Evolutionary conservation across 352 stramenopile genomes (phyloP).

Genomic region (Paralagenidium karlingii): DNA sequence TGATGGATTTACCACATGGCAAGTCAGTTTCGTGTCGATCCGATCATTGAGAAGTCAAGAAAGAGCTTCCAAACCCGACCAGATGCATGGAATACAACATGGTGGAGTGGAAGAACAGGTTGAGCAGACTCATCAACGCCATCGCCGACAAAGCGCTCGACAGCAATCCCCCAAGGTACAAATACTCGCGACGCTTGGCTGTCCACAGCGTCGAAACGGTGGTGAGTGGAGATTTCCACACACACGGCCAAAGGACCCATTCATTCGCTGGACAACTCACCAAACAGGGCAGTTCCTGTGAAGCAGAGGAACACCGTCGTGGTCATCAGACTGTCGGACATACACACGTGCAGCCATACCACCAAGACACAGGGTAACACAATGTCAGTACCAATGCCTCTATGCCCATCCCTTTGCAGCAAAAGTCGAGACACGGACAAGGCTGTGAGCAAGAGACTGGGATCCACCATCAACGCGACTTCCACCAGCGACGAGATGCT

Average conservation of each 20-base stretch:
- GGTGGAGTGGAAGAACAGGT: constrained; percentile 48
- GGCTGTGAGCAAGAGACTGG: constrained; percentile 62
- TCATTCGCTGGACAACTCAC: constrained; percentile 9
- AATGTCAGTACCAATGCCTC: background rate
- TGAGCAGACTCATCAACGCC: constrained; percentile 30
- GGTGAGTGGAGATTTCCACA: no score
- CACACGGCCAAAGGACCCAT: no score
- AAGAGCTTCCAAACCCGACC: no score
- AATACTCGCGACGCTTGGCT: constrained; percentile 62
- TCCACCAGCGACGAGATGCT: constrained; percentile 59
- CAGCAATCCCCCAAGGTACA: constrained; percentile 76
- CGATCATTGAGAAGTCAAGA: background rate
- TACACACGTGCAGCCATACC: constrained; percentile 1
- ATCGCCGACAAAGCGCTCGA: constrained; percentile 48
- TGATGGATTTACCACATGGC: constrained; percentile 5
- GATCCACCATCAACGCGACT: constrained; percentile 60
- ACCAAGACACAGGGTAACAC: no score
- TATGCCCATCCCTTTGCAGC: background rate
- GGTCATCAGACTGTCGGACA: constrained; percentile 34
- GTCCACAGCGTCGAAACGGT: no score
- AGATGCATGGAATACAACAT: constrained; percentile 22
- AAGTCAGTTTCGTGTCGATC: background rate
- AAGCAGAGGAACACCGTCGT: constrained; percentile 81
- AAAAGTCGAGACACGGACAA: constrained; percentile 22
- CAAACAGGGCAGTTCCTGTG: constrained; percentile 55